Base-by-base conservation (phyloP, 148 eudicot species). In the Fagopyrum tataricum region DNA sequence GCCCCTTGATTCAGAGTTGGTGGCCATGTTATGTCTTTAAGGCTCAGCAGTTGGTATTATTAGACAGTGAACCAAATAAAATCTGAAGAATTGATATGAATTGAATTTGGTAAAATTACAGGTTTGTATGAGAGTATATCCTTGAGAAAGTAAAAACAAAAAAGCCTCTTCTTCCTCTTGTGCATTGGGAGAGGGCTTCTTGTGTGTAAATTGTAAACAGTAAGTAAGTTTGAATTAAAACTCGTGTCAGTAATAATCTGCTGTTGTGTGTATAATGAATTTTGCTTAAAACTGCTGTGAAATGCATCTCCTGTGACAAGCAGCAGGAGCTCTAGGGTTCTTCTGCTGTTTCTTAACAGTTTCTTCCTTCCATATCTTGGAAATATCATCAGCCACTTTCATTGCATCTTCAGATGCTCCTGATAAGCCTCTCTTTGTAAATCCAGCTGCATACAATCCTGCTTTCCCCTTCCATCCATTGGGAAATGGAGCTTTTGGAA, bases 371-470 rank as follows among this genome's bases (percentile, higher is more conserved):
- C 72, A 70, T 23, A 70, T 70, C 39, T 44, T 70, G 8, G 26
- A 79, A 67, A 95, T 84, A 55, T 95, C 94, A 58, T 58, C 69
- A 7, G 98, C 96, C 8, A 89, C 84, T 44, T 91, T 85, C 24
- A 82, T 43, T 8, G 98, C 90, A 59, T 94, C 98, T 24, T 87
- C 86, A 49, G 93, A 75, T 26, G 90, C 79, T 7, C 98, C 98
- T 4, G 88, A 85, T n/a, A 94, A 83, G 4, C 98, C 98, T 80
- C 93, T 85, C 80, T 81, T 87, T 8, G 97, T 90, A 80, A 95
- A 91, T 55, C 99, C 99, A 1, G 90, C 99, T 8, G 96, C 79
- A 70, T 90, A 95, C 80, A 95, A 77, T 49, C 99, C 97, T 15
- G 86, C 87, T 67, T 84, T 86, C 44, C 96, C 98, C 81, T 84